phyloP scores from a whole-genome alignment of 192 early-diverging fungal species.

The Backusella mclennaniae region DNA sequence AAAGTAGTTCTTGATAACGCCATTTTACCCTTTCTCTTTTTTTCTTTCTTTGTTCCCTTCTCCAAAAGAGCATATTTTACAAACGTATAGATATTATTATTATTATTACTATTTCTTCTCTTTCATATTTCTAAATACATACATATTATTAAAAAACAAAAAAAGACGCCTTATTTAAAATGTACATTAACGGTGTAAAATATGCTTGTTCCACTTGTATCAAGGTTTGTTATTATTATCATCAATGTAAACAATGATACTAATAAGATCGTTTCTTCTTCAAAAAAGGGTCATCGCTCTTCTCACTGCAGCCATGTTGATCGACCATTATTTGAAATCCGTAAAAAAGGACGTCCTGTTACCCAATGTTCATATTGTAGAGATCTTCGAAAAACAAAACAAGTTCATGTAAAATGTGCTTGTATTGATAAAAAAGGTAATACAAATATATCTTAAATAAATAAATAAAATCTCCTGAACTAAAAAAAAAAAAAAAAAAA shows the following conservation, averaged over 20 bases:
- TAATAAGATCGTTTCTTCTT: not conserved
- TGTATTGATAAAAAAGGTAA: constrained; percentile 42
- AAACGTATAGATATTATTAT: not conserved
- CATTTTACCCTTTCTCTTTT: not conserved
- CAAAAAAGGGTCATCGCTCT: constrained; percentile 31
- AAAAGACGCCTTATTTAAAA: constrained; percentile 1
- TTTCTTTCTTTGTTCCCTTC: not conserved
- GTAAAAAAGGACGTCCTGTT: constrained; percentile 66
- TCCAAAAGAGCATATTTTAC: not conserved
- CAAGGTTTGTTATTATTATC: constrained; percentile 19
- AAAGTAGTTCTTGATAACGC: constrained; percentile 12
- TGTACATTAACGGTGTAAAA: constrained; percentile 30
- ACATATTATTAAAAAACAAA: not conserved
- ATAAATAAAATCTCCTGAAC: constrained; percentile 1
- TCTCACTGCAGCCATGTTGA: constrained; percentile 39
- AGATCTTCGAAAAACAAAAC: constrained; percentile 59
- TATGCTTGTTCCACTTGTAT: constrained; percentile 32
- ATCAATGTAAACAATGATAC: not conserved
- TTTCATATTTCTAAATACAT: not conserved
- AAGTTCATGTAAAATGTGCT: constrained; percentile 62
- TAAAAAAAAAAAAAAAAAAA: not conserved
- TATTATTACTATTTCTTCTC: not conserved
- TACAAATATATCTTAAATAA: not conserved
- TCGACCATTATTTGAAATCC: constrained; percentile 57
- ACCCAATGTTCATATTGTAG: constrained; percentile 66